Percentiles rank a stretch among this genome's conserved stretches.
phyloP scores from a whole-genome alignment of 225 moss, liverwort and hornwort species.

The Straminergon stramineum region DNA sequence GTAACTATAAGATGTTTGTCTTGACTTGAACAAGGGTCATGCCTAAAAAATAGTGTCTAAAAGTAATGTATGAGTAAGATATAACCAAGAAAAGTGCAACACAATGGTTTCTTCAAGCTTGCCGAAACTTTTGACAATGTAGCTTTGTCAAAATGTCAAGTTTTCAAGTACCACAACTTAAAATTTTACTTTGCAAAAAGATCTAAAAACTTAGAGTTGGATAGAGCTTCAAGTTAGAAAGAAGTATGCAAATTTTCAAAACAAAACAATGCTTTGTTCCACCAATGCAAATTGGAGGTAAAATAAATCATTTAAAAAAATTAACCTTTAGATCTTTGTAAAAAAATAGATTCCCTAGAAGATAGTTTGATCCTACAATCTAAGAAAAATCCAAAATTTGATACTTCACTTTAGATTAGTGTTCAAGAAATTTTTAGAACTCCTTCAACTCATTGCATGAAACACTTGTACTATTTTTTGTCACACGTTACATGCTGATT shows the following conservation, averaged over 20 bases:
- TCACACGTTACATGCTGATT: no score
- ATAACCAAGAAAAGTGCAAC: background rate
- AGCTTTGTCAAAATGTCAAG: background rate
- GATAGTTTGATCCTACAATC: background rate
- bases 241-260: background rate
- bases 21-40: no score
- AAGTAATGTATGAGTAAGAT: background rate
- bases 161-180: background rate
- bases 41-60: background rate
- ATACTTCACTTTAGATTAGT: background rate
- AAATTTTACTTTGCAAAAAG: background rate
- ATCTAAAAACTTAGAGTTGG: background rate
- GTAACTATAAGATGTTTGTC: no score
- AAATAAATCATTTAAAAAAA: no score
- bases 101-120: background rate
- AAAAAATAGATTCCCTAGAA: background rate
- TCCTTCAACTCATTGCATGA: background rate
- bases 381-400: fast-evolving
- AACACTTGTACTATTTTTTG: no score
- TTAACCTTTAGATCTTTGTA: background rate
- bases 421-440: background rate
- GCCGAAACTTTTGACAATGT: background rate
- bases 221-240: background rate
- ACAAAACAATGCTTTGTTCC: fast-evolving
- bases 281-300: no score